Percentiles rank a stretch among this genome's conserved stretches.
Evolutionary conservation across 2,329 filamentous ascomycete genomes (phyloP).

Genomic region (Grosmannia clavigera): DNA sequence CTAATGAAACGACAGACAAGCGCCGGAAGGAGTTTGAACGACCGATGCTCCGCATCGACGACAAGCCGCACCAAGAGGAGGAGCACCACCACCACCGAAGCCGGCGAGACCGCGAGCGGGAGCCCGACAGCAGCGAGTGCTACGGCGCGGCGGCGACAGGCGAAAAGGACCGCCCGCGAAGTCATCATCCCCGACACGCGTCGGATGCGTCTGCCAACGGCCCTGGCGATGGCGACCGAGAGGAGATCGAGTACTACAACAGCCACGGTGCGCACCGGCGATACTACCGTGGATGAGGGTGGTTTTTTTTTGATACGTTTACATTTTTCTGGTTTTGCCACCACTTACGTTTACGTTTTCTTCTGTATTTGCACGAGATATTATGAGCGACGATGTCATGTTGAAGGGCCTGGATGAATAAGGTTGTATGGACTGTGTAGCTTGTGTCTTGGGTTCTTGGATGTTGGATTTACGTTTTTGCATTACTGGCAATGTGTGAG

Average conservation of each 20-base stretch:
- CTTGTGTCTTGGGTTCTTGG: neutral
- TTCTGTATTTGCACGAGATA: neutral
- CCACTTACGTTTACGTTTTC: neutral
- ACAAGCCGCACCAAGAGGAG: constrained; percentile 2
- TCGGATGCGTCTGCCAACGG: constrained; percentile 3
- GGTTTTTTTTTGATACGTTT: neutral
- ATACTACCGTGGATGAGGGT: constrained; percentile 5
- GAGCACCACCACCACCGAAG: constrained; percentile 1
- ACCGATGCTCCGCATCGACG: neutral
- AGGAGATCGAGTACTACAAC: constrained; percentile 9
- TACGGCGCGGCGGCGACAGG: neutral
- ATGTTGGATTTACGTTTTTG: neutral
- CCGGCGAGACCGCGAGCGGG: constrained; percentile 8
- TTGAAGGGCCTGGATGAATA: neutral
- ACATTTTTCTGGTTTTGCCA: neutral
- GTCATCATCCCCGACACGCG: constrained; percentile 4
- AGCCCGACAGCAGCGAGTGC: constrained; percentile 7
- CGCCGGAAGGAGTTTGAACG: constrained; percentile 26
- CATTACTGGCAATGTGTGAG: no score
- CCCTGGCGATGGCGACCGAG: neutral
- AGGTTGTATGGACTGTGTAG: neutral
- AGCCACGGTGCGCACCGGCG: constrained; percentile 3
- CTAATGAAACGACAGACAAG: constrained; percentile 17
- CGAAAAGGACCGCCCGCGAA: neutral
- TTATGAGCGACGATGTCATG: neutral